Conservation (phyloP, 345 rosid genomes). For the Eutrema heterophyllum region DNA sequence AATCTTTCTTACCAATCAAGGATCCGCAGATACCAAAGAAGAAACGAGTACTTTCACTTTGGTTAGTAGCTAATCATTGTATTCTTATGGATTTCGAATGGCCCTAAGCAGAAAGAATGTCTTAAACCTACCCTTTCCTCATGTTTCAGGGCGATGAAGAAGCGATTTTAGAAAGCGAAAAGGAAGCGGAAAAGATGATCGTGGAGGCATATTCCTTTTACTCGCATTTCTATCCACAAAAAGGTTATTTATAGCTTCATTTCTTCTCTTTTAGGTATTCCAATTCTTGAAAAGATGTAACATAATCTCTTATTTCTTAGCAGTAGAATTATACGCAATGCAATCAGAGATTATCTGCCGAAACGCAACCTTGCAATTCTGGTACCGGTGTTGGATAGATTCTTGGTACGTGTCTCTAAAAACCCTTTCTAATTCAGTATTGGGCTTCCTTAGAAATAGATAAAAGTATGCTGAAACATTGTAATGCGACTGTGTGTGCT, state of each 20-base stretch:
- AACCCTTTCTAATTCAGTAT: not conserved
- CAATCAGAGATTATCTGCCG: constrained; percentile 68
- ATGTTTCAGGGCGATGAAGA: constrained; percentile 57
- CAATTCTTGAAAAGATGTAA: not conserved
- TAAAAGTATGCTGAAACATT: not conserved
- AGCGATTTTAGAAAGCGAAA: constrained; percentile 73
- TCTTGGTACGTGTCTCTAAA: constrained; percentile 62
- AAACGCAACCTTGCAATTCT: constrained; percentile 52
- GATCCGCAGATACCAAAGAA: constrained; percentile 53
- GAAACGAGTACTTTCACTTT: constrained; percentile 44
- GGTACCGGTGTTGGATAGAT: constrained; percentile 89
- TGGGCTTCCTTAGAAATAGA: not conserved
- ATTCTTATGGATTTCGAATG: not conserved
- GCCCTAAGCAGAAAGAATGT: not conserved
- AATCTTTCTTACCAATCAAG: constrained; percentile 76
- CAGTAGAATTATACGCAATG: constrained; percentile 64
- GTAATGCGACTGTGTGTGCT: not conserved
- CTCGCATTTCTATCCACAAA: constrained; percentile 89
- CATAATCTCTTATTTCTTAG: constrained; percentile 9
- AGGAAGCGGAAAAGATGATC: constrained; percentile 94
- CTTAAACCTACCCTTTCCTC: not conserved
- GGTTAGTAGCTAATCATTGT: constrained; percentile 43
- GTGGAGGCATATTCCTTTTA: constrained; percentile 77
- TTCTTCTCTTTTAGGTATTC: not conserved
- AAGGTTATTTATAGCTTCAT: constrained; percentile 39